A percentile compares a stretch with the other conserved stretches of the same genome.
Conservation (phyloP, 2,329 filamentous ascomycete species). For the Apiospora hydei region DNA sequence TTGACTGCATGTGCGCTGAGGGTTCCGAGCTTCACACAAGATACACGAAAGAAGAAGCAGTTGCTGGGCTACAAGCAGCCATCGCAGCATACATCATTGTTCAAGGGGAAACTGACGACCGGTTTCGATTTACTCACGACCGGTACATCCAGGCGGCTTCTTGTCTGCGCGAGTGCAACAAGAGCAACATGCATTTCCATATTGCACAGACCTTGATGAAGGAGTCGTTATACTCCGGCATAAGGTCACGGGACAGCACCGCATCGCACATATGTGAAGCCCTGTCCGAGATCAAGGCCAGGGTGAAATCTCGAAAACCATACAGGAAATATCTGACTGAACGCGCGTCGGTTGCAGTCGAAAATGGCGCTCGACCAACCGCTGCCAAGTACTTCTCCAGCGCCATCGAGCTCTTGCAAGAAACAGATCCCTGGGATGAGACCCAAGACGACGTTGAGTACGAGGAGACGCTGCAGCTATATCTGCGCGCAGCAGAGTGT, state of each 20-base stretch:
- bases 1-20: slow-evolving; percentile 43
- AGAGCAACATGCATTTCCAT: slow-evolving; percentile 86
- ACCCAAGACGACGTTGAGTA: slow-evolving; percentile 77
- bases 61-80: slow-evolving; percentile 82
- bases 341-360: slow-evolving; percentile 78
- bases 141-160: slow-evolving; percentile 81
- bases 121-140: slow-evolving; percentile 89
- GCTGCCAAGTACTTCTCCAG: slow-evolving; percentile 83
- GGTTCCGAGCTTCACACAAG: slow-evolving; percentile 48
- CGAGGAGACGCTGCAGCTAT: slow-evolving; percentile 82
- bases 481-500: slow-evolving; percentile 82
- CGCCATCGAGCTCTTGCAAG: slow-evolving; percentile 80
- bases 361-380: slow-evolving; percentile 83
- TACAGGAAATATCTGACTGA: slow-evolving; percentile 81
- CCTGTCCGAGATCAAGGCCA: slow-evolving; percentile 74
- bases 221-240: slow-evolving; percentile 64
- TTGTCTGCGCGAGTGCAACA: slow-evolving; percentile 72
- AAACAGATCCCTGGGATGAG: slow-evolving; percentile 79
- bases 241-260: slow-evolving; percentile 72
- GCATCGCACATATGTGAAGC: slow-evolving; percentile 84
- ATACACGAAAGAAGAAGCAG: slow-evolving; percentile 71
- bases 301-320: slow-evolving; percentile 64
- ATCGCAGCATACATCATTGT: slow-evolving; percentile 83
- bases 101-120: slow-evolving; percentile 82
- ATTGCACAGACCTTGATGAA: slow-evolving; percentile 84